These are phyloP conservation scores for Eucalyptus curtisii DNA, from an alignment of 345 rosid genomes.

Conservation along the genomic window DNA sequence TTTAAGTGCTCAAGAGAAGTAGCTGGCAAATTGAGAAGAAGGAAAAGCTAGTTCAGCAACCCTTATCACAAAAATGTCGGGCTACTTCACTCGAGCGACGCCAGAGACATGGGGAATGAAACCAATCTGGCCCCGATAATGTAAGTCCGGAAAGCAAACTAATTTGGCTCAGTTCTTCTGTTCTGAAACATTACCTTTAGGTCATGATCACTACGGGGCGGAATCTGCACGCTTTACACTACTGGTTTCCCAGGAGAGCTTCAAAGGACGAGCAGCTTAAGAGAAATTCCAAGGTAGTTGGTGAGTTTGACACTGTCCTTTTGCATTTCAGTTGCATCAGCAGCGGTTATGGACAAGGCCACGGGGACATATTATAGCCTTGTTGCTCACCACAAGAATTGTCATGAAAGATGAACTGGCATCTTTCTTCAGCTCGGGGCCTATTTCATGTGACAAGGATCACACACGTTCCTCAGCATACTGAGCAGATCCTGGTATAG, in stretches of 20 bases:
- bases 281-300: neutral
- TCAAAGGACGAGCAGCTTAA: neutral
- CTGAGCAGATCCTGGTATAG: neutral
- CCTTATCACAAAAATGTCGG: neutral
- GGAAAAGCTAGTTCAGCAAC: neutral
- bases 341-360: neutral
- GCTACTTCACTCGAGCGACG: neutral
- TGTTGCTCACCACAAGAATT: neutral
- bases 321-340: neutral
- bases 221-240: neutral
- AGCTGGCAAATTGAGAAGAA: neutral
- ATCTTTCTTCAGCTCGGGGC: neutral
- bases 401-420: neutral
- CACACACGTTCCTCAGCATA: neutral
- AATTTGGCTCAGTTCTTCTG: neutral
- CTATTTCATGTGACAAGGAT: neutral
- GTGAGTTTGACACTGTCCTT: neutral
- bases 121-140: neutral
- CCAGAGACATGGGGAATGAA: neutral
- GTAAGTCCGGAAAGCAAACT: neutral
- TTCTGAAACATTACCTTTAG: neutral
- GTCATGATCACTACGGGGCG: neutral
- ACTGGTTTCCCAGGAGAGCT: neutral
- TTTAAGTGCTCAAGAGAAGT: neutral
- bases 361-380: neutral